These are phyloP conservation scores for Malus hybrid DNA, from an alignment of 331 rosid species.

Conservation along the genomic window DNA sequence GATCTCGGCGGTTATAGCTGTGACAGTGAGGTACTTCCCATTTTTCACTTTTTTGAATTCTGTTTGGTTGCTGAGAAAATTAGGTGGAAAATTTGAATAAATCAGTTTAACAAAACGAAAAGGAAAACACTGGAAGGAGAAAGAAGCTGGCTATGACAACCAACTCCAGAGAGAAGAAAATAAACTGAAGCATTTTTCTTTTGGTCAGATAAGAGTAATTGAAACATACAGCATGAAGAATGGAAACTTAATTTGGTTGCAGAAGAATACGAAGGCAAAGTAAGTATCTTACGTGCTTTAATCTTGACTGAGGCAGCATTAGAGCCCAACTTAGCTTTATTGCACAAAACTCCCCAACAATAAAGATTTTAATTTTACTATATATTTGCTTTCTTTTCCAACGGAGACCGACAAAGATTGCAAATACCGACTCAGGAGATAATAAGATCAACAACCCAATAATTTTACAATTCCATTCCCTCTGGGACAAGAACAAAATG, in stretches of 20 bases:
- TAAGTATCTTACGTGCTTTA: not conserved
- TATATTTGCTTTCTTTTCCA: too few relatives aligned
- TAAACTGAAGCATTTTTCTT: not conserved
- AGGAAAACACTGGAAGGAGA: not conserved
- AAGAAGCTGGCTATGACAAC: not conserved
- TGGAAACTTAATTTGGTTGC: not conserved
- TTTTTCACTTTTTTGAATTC: not conserved
- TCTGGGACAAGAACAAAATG: too few relatives aligned
- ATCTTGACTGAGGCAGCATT: not conserved
- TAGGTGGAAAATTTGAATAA: not conserved
- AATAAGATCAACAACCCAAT: too few relatives aligned
- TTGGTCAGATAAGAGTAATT: not conserved
- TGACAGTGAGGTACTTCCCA: constrained; percentile 40
- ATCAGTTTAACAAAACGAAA: not conserved
- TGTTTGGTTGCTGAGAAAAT: not conserved
- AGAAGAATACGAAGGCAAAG: not conserved
- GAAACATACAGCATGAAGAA: not conserved
- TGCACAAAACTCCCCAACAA: not conserved
- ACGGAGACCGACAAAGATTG: too few relatives aligned
- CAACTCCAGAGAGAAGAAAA: not conserved
- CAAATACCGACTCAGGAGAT: too few relatives aligned
- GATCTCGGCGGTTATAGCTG: constrained; percentile 40
- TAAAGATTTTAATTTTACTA: not conserved
- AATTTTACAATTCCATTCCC: too few relatives aligned
- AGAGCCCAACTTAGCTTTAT: not conserved